phyloP scores from a whole-genome alignment of 108 stramenopile genomes.

The Nannochloropsis gaditana region DNA sequence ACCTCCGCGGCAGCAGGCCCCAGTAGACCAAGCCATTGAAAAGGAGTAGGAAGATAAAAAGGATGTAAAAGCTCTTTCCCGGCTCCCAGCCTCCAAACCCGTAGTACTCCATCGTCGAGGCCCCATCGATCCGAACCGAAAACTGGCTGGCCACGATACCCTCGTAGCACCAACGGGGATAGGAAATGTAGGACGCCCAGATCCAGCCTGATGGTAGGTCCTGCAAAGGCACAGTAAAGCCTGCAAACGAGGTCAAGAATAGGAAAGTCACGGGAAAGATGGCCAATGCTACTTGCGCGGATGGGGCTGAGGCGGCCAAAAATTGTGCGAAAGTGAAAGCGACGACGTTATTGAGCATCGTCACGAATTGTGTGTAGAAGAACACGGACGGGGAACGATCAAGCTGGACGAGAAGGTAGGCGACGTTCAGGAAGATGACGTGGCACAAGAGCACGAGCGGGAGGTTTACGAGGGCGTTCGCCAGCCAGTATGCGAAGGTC shows the following conservation, averaged over 20 bases:
- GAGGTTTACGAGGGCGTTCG: conserved; percentile 25
- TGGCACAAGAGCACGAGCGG: conserved; percentile 26
- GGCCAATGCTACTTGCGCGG: conserved; percentile 28
- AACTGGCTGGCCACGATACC: conserved; percentile 31
- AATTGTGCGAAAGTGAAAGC: conserved; percentile 32
- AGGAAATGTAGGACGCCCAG: conserved; percentile 36
- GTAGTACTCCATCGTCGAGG: conserved; percentile 22
- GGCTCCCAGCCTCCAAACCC: conserved; percentile 23
- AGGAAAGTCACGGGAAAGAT: conserved; percentile 44
- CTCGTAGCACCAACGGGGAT: conserved; percentile 42
- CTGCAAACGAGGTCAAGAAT: conserved; percentile 35
- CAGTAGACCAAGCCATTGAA: not conserved
- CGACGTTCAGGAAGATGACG: conserved; percentile 20
- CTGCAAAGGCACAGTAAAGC: conserved; percentile 33
- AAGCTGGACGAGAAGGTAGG: conserved; percentile 22
- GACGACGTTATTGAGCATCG: conserved; percentile 28
- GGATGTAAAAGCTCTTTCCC: conserved; percentile 21
- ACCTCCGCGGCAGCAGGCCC: not conserved
- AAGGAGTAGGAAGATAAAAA: not conserved
- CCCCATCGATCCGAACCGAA: conserved; percentile 25
- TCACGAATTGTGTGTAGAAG: conserved; percentile 25
- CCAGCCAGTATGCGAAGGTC: not conserved
- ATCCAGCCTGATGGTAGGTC: conserved; percentile 30
- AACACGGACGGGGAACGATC: conserved; percentile 24
- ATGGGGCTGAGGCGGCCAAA: conserved; percentile 31